Base-by-base conservation (phyloP, 2,329 filamentous ascomycete species). In the Arachnopeziza araneosa region DNA sequence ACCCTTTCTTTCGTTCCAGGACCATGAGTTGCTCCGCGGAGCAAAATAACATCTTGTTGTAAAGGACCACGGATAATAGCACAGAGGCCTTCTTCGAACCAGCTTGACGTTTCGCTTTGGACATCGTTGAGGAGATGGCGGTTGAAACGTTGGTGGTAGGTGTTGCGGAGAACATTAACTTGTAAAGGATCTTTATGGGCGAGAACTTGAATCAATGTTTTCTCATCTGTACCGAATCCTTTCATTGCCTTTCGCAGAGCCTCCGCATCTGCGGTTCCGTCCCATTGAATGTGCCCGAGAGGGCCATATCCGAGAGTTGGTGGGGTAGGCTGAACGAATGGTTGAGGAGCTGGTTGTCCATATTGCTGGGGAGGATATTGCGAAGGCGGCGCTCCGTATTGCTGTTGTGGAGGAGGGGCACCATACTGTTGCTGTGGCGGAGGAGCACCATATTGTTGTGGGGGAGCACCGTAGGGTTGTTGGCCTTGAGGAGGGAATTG, bases 221-320 rank as follows among this genome's bases (percentile, higher is more conserved):
- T 88, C 73, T 97, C 93, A 69, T 98, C 86, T 0, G 93, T 97
- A 36, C 93, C 93, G 63, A 96, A 90, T 0, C 92, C 92, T 75
- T 96, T 96, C 91, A 97, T 96, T 1, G 93, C 91, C 67, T 83
- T 83, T 57, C 91, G 85, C 23, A 96, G 78, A 3, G 80, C 83
- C 60, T 91, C 83, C 0, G 91, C 89, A 67, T 95, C 86, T 14
- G 79, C 76, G 2, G 77, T 80, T 54, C 85, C 87, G 64, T 96
- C 86, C 79, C 81, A 87, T 30, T 83, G 80, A 51, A 90, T 88
- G 52, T 83, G 78, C 69, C 90, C 88, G 14, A 85, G 83, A 0
- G 88, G 81, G 2, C 85, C 85, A 69, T 96, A 97, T 44, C 93
- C 93, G 0, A 82, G 75, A 0, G 89, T 89, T 0, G 90, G 84